These are phyloP conservation scores for Jackrogersella minutella DNA, from an alignment of 495 filamentous ascomycete species.

Conservation along the genomic window DNA sequence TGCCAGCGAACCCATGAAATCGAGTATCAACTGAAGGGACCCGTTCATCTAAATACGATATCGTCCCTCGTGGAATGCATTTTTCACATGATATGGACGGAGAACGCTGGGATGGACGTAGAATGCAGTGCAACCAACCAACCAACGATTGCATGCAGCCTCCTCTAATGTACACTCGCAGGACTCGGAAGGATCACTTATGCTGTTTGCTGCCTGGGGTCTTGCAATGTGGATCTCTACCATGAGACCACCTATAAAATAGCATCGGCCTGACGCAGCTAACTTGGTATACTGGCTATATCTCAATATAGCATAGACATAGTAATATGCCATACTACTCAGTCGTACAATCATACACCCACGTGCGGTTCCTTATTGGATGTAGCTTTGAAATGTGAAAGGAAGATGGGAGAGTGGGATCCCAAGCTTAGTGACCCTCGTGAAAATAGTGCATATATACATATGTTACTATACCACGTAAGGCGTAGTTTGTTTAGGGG, in stretches of 20 bases:
- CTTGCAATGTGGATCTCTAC: no score
- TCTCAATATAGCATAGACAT: neutral
- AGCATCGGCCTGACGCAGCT: neutral
- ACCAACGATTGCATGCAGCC: neutral
- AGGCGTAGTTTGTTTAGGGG: neutral
- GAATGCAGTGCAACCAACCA: constrained; percentile 1
- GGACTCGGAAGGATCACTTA: neutral
- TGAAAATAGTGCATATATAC: neutral
- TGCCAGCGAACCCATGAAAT: neutral
- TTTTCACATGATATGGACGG: neutral
- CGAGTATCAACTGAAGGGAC: neutral
- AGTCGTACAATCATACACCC: neutral
- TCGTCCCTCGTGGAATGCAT: constrained; percentile 4
- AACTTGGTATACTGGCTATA: neutral
- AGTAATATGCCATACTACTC: neutral
- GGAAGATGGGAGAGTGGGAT: constrained; percentile 8
- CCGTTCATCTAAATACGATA: constrained; percentile 3
- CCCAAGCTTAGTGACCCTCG: neutral
- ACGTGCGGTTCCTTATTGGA: constrained; percentile 25
- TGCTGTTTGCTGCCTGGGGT: neutral
- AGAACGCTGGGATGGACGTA: neutral
- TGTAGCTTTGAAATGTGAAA: neutral
- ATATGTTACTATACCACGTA: neutral
- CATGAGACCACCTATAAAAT: neutral
- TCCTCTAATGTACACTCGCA: no score